Evolutionary conservation across 805 yeast species (phyloP).

Genomic region (Zygoascus tannicola): DNA sequence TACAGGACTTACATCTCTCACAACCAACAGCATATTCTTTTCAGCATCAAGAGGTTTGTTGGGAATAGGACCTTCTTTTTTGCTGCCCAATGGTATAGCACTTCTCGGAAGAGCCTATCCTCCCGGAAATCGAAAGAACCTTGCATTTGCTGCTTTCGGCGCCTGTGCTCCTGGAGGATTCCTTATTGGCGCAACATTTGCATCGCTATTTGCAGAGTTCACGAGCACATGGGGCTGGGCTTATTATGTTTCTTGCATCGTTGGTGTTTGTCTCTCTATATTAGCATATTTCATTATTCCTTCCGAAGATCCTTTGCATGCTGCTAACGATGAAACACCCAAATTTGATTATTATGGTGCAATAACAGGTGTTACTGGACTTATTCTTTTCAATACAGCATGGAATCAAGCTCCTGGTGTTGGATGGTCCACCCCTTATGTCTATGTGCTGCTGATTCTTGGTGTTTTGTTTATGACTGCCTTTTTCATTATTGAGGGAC

Average conservation of each 20-base stretch:
- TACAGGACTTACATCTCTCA: slow-evolving; percentile 47
- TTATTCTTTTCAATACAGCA: slow-evolving; percentile 55
- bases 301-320: slow-evolving; percentile 1
- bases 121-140: slow-evolving; percentile 40
- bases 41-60: slow-evolving; percentile 46
- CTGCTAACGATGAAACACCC: slow-evolving; percentile 15
- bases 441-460: slow-evolving; percentile 45
- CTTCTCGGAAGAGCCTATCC: slow-evolving; percentile 37
- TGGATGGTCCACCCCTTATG: slow-evolving; percentile 57
- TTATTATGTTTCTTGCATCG: slow-evolving; percentile 41
- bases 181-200: slow-evolving; percentile 43
- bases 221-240: slow-evolving; percentile 54
- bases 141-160: slow-evolving; percentile 50
- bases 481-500: slow-evolving; percentile 44
- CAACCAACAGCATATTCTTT: slow-evolving; percentile 23
- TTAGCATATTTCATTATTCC: slow-evolving; percentile 36
- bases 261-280: slow-evolving; percentile 28
- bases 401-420: slow-evolving; percentile 70
- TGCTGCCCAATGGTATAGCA: slow-evolving; percentile 54
- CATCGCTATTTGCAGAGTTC: slow-evolving; percentile 38
- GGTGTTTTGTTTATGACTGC: slow-evolving; percentile 36
- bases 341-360: slow-evolving; percentile 48
- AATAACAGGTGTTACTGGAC: slow-evolving; percentile 45
- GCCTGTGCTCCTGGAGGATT: slow-evolving; percentile 59
- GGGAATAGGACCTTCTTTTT: slow-evolving; percentile 54